Conservation (phyloP, 257 asterid genomes). For the Ilex aquifolium region DNA sequence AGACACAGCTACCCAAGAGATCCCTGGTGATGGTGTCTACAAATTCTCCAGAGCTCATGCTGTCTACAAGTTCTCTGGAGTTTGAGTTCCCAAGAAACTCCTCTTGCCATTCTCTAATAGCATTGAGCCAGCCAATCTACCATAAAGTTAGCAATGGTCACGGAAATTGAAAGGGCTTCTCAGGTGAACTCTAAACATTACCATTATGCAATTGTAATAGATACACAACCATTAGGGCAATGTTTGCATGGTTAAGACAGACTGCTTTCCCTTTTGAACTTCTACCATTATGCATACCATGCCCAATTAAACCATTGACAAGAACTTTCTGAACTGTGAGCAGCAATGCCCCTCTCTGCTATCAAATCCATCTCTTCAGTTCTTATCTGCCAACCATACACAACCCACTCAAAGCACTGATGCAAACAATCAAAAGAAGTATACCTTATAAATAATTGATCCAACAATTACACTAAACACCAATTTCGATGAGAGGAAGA, state of each 20-base stretch:
- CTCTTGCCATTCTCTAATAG: constrained; percentile 97
- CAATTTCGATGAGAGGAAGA: constrained; percentile 11
- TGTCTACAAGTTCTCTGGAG: too few species aligned
- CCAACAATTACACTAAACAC: neutral
- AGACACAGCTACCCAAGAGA: constrained; percentile 86
- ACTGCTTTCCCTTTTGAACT: constrained; percentile 54
- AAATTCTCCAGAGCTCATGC: constrained; percentile 89
- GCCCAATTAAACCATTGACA: constrained; percentile 82
- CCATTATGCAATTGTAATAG: constrained; percentile 15
- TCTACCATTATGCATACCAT: constrained; percentile 42
- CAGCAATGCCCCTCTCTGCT: constrained; percentile 91
- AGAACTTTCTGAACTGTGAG: constrained; percentile 80
- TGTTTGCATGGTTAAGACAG: constrained; percentile 81
- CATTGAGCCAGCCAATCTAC: constrained; percentile 91
- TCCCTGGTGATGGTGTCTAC: constrained; percentile 89
- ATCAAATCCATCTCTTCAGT: constrained; percentile 95
- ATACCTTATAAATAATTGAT: neutral
- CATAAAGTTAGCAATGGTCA: constrained; percentile 15
- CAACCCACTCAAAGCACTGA: neutral
- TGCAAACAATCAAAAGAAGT: constrained; percentile 5
- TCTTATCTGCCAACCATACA: constrained; percentile 53
- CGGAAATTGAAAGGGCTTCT: neutral
- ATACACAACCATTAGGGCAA: constrained; percentile 72
- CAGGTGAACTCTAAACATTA: neutral
- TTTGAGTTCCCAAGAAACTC: constrained; percentile 71